Evolutionary conservation across 768 basidiomycete genomes (phyloP).

Genomic region (Mycena chlorophos): DNA sequence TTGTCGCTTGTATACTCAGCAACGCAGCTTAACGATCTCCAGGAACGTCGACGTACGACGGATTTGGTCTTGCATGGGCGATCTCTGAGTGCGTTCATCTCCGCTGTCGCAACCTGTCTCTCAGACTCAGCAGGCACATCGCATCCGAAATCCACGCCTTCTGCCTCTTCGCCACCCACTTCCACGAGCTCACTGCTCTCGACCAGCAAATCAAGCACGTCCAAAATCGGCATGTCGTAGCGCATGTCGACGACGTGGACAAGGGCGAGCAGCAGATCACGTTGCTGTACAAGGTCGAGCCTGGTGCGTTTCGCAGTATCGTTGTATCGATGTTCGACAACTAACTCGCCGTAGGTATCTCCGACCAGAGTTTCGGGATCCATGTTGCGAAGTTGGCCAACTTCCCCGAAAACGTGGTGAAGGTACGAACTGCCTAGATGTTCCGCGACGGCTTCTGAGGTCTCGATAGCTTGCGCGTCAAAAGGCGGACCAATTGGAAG

Average conservation of each 20-base stretch:
- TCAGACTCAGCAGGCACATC: constrained; percentile 65
- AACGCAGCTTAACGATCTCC: background rate
- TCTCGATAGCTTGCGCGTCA: constrained; percentile 63
- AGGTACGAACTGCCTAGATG: constrained; percentile 44
- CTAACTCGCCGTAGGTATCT: constrained; percentile 72
- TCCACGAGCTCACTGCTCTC: constrained; percentile 93
- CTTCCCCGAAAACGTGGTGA: constrained; percentile 93
- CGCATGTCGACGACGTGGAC: constrained; percentile 77
- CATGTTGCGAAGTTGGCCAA: constrained; percentile 97
- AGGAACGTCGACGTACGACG: constrained; percentile 97
- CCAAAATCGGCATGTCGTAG: constrained; percentile 93
- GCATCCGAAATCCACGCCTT: constrained; percentile 90
- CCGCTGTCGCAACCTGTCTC: background rate
- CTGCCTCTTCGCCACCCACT: constrained; percentile 96
- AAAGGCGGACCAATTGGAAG: constrained; percentile 92
- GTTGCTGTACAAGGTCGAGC: constrained; percentile 90
- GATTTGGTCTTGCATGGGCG: constrained; percentile 97
- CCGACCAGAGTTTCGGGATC: constrained; percentile 97
- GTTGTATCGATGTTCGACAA: background rate
- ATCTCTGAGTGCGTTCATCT: constrained; percentile 83
- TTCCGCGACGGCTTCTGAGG: background rate
- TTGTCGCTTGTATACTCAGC: constrained; percentile 7
- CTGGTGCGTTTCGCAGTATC: constrained; percentile 44
- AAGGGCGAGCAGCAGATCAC: constrained; percentile 82
- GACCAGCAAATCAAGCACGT: constrained; percentile 85